Evolutionary conservation across 2,329 filamentous ascomycete genomes (phyloP).

Genomic region (Diaporthe australafricana): DNA sequence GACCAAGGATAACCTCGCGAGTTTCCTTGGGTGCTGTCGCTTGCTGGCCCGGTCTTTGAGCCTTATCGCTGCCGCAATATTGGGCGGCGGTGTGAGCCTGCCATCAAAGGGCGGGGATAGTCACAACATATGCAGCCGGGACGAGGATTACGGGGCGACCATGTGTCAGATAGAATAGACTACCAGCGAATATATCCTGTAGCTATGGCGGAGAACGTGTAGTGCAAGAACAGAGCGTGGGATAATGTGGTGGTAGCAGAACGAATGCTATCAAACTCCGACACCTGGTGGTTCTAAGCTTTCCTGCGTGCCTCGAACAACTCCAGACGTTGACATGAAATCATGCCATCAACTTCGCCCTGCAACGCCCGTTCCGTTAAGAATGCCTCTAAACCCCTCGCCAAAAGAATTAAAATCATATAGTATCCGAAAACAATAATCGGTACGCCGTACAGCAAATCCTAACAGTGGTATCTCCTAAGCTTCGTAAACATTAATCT

Average conservation of each 20-base stretch:
- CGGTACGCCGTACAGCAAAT: conserved; percentile 31
- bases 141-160: background rate
- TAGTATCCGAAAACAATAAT: conserved; percentile 28
- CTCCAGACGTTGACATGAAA: background rate
- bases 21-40: background rate
- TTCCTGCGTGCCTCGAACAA: conserved; percentile 5
- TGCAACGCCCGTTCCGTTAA: conserved; percentile 11
- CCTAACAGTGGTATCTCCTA: conserved; percentile 29
- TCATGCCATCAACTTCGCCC: background rate
- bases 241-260: background rate
- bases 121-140: background rate
- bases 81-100: background rate
- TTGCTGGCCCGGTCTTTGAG: background rate
- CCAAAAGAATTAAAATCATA: conserved; percentile 32
- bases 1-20: background rate
- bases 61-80: background rate
- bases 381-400: conserved; percentile 5
- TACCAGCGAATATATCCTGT: conserved; percentile 20
- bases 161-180: conserved; percentile 11
- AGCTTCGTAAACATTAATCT: conserved; percentile 40
- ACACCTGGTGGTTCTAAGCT: conserved; percentile 3
- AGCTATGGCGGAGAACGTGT: background rate
- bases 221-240: background rate
- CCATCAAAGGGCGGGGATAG: background rate
- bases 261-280: background rate